Base-by-base conservation (phyloP, 75 land plant genomes). In the Ceratopteris richardii region DNA sequence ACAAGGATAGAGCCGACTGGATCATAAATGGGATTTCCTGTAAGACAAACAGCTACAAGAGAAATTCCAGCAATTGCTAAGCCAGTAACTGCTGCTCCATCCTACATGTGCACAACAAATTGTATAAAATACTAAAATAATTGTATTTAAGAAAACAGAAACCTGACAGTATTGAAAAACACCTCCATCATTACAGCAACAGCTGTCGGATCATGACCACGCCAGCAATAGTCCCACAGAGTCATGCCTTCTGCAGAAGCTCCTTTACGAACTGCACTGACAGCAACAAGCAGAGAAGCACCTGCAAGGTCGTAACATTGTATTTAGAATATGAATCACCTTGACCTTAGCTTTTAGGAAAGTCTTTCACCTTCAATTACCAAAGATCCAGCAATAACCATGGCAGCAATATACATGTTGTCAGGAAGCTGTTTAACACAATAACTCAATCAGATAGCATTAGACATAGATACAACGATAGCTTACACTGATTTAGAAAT, bases 161-260 rank as follows among this genome's bases (percentile, higher is more conserved):
- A n/a, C n/a, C n/a, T n/a, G n/a, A n/a, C n/a, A n/a, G n/a, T n/a
- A n/a, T n/a, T n/a, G n/a, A n/a, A n/a, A n/a, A n/a, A 40, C 54
- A 88, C 98, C 98, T 93, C 95, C 72, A 91, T 88, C 95, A 94
- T 80, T 42, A 94, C 95, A 51, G 96, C 96, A 60, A 94, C 98
- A 41, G 98, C 65, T 31, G 98, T 94, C 47, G 96, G 98, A 63
- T 94, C 98, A 85, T 94, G 96, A 68, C 98, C 95, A 65, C 95
- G 95, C 98, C 98, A 94, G 12, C 83, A 56, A 63, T 89, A 94
- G 39, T 94, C 98, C 46, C 86, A 66, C 51, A 85, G 18, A 30
- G 51, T 88, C 98, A 94, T 85, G 57, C 98, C 96, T 72, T 94
- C 95, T 24, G 95, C 81, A 68, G 84, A 82, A 29, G 98, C 98